Conservation (phyloP, 768 basidiomycete species). For the Tulasnella sp. region DNA sequence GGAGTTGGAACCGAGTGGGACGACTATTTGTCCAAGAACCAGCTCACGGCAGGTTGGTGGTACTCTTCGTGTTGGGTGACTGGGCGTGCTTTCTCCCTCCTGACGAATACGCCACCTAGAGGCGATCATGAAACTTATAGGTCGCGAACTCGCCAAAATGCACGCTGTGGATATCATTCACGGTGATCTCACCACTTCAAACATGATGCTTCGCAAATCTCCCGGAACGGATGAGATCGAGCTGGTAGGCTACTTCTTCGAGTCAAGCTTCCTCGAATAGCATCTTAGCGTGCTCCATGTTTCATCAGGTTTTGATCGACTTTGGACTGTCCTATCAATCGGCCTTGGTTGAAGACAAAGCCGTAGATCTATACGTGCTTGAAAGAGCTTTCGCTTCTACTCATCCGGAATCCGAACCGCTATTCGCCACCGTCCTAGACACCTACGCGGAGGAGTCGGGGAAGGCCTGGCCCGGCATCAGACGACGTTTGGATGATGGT, state of each 20-base stretch:
- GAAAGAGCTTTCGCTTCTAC: constrained; percentile 96
- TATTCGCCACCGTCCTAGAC: constrained; percentile 63
- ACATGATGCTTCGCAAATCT: constrained; percentile 83
- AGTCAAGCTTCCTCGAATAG: background rate
- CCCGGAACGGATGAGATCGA: constrained; percentile 36
- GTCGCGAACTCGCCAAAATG: constrained; percentile 84
- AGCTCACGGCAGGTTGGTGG: constrained; percentile 61
- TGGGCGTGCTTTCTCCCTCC: background rate
- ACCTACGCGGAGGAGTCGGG: constrained; percentile 61
- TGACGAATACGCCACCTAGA: constrained; percentile 50
- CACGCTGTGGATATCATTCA: constrained; percentile 88
- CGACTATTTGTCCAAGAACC: constrained; percentile 54
- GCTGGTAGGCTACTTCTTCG: constrained; percentile 31
- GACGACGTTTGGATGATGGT: constrained; percentile 76
- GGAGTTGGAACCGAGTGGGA: constrained; percentile 34
- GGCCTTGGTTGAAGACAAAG: constrained; percentile 85
- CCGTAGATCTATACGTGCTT: constrained; percentile 96
- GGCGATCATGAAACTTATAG: constrained; percentile 75
- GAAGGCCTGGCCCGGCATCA: constrained; percentile 69
- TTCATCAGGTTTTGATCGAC: constrained; percentile 82
- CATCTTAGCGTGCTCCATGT: background rate
- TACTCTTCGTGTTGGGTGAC: background rate
- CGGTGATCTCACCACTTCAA: constrained; percentile 96
- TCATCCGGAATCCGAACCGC: constrained; percentile 82
- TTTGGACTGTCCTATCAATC: constrained; percentile 92